Conservation (phyloP, 2,329 filamentous ascomycete species). For the Claviceps maximensis region DNA sequence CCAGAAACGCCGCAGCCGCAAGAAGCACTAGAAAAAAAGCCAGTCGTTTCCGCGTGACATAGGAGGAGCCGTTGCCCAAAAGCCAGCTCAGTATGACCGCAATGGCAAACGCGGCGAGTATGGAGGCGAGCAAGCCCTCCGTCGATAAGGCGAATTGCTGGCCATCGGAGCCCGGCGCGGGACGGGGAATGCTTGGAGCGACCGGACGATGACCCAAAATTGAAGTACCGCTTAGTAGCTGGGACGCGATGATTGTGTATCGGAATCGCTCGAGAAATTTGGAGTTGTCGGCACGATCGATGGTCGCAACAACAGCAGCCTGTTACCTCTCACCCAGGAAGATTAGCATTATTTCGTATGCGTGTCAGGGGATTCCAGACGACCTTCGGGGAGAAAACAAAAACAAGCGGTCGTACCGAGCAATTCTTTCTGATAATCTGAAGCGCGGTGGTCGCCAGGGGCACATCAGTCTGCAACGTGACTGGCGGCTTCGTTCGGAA, state of each 20-base stretch:
- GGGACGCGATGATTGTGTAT: slow-evolving; percentile 84
- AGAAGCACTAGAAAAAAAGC: slow-evolving; percentile 34
- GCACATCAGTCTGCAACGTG: slow-evolving; percentile 28
- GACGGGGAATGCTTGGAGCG: slow-evolving; percentile 9
- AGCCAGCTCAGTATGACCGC: slow-evolving; percentile 64
- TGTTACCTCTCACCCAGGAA: slow-evolving; percentile 17
- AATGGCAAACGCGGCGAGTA: slow-evolving; percentile 44
- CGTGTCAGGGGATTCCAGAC: not conserved
- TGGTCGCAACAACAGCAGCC: slow-evolving; percentile 56
- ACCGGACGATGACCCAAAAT: slow-evolving; percentile 25
- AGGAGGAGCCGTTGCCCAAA: slow-evolving; percentile 34
- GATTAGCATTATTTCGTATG: not conserved
- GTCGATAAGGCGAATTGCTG: slow-evolving; percentile 24
- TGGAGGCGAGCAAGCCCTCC: slow-evolving; percentile 35
- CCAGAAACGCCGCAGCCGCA: slow-evolving; percentile 38
- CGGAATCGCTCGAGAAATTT: slow-evolving; percentile 86
- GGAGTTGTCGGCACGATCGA: slow-evolving; percentile 67
- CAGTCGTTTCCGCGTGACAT: slow-evolving; percentile 43
- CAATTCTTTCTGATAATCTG: slow-evolving; percentile 35
- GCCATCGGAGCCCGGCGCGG: slow-evolving; percentile 5
- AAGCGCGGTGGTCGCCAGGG: slow-evolving; percentile 21
- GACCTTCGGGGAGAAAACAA: not conserved
- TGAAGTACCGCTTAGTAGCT: slow-evolving; percentile 63
- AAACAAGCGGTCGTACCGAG: slow-evolving; percentile 28
- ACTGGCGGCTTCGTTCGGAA: slow-evolving; percentile 36